Evolutionary conservation across 345 rosid species (phyloP).

Genomic region (Excoecaria cochinchinensis): DNA sequence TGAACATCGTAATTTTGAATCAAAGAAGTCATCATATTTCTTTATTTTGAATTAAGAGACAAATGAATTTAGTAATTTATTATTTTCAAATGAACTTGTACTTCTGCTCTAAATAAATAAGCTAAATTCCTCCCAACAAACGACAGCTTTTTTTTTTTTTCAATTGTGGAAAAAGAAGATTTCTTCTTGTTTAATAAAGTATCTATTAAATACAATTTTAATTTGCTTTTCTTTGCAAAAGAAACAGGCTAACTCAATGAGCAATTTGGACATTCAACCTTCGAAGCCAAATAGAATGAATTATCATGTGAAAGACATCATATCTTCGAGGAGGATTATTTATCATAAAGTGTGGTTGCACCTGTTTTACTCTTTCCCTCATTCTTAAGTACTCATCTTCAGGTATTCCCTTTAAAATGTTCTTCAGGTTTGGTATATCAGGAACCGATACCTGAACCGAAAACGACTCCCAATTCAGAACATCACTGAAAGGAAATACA

Average conservation of each 20-base stretch:
- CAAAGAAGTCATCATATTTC: too few species aligned
- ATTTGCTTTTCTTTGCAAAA: too few species aligned
- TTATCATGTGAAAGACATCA: constrained; percentile 69
- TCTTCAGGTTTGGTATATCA: constrained; percentile 53
- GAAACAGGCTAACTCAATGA: neutral
- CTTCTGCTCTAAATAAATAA: too few species aligned
- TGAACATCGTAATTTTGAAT: too few species aligned
- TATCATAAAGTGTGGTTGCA: constrained; percentile 54
- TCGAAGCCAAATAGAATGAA: constrained; percentile 76
- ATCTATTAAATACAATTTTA: too few species aligned
- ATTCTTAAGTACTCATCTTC: constrained; percentile 42
- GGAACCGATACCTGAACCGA: constrained; percentile 48
- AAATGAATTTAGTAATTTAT: too few species aligned
- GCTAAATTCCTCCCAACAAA: too few species aligned
- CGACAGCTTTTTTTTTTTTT: too few species aligned
- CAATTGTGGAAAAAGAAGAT: too few species aligned
- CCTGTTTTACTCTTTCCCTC: constrained; percentile 45
- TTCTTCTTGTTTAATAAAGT: too few species aligned
- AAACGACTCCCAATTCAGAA: constrained; percentile 60
- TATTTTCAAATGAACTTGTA: too few species aligned
- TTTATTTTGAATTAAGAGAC: too few species aligned
- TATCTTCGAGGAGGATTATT: constrained; percentile 63
- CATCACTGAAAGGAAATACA: constrained; percentile 67
- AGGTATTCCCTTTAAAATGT: constrained; percentile 46
- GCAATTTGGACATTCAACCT: constrained; percentile 44